A percentile compares a stretch with the other conserved stretches of the same genome.
These are phyloP conservation scores for Hemileccinum rubropunctum DNA, from an alignment of 768 basidiomycete species.

Conservation along the genomic window DNA sequence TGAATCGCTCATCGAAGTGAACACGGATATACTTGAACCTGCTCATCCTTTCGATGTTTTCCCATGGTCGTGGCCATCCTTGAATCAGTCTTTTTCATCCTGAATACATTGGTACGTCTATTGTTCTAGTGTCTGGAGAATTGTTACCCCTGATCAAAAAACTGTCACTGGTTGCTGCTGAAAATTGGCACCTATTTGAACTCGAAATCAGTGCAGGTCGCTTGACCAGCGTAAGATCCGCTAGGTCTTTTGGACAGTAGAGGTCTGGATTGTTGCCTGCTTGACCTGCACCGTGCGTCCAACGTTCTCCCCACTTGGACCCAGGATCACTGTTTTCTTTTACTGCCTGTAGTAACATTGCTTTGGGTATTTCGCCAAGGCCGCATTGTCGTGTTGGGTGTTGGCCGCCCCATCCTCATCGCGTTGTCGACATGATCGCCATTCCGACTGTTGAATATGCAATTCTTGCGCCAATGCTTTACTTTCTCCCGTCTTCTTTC, in stretches of 20 bases:
- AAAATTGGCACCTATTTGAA: neutral
- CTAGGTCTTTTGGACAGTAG: neutral
- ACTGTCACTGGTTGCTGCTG: neutral
- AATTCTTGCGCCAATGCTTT: neutral
- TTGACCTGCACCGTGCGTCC: neutral
- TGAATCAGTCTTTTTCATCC: neutral
- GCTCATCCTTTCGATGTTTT: neutral
- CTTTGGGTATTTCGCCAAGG: neutral
- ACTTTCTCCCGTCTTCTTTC: neutral
- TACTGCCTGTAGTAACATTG: neutral
- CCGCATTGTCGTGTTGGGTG: neutral
- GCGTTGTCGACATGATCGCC: neutral
- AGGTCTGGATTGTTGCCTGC: neutral
- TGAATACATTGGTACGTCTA: constrained; percentile 9
- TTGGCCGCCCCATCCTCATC: neutral
- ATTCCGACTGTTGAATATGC: neutral
- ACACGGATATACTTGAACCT: neutral
- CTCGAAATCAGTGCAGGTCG: neutral
- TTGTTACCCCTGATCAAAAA: neutral
- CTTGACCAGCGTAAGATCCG: neutral
- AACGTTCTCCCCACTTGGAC: neutral
- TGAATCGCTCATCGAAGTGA: neutral
- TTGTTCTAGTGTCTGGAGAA: neutral
- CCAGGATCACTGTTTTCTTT: neutral
- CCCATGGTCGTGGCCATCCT: neutral